Percentiles rank a stretch among this genome's conserved stretches.
Evolutionary conservation across 106 monocot species (phyloP).

Genomic region (Gastrodia elata): DNA sequence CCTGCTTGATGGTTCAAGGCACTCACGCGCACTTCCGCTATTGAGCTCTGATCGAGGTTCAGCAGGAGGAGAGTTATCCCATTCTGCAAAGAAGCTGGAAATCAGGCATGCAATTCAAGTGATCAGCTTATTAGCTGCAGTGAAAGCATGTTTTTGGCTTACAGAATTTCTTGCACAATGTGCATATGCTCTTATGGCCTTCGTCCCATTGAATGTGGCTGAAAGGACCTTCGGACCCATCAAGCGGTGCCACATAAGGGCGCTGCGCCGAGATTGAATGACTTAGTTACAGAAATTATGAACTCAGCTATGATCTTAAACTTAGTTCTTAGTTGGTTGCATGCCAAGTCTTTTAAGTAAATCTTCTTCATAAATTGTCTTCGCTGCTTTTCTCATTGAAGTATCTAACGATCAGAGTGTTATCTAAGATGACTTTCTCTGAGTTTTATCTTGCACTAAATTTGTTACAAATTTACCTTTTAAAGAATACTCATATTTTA

Average conservation of each 20-base stretch:
- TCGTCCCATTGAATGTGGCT: conserved; percentile 52
- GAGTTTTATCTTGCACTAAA: no score
- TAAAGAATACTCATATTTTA: no score
- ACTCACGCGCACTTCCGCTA: conserved; percentile 33
- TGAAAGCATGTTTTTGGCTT: conserved; percentile 14
- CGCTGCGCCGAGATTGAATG: conserved; percentile 35
- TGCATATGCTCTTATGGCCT: conserved; percentile 58
- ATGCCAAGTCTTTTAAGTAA: no score
- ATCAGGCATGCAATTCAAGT: background rate
- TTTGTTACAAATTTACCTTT: no score
- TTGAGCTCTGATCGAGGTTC: conserved; percentile 67
- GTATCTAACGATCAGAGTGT: no score
- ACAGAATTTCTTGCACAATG: conserved; percentile 81
- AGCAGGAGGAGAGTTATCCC: conserved; percentile 80
- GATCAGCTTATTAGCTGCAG: background rate
- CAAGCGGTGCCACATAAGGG: conserved; percentile 82
- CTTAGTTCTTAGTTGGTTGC: no score
- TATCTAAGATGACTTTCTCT: no score
- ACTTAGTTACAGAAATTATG: background rate
- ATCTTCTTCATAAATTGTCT: no score
- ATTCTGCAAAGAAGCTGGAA: conserved; percentile 27
- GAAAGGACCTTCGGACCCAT: conserved; percentile 66
- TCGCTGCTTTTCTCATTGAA: no score
- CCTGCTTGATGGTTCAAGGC: conserved; percentile 5
- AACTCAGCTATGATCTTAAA: no score